Percentiles rank a stretch among this genome's conserved stretches.
These are phyloP conservation scores for Fremontodendron californicum DNA, from an alignment of 345 rosid species.

Conservation along the genomic window DNA sequence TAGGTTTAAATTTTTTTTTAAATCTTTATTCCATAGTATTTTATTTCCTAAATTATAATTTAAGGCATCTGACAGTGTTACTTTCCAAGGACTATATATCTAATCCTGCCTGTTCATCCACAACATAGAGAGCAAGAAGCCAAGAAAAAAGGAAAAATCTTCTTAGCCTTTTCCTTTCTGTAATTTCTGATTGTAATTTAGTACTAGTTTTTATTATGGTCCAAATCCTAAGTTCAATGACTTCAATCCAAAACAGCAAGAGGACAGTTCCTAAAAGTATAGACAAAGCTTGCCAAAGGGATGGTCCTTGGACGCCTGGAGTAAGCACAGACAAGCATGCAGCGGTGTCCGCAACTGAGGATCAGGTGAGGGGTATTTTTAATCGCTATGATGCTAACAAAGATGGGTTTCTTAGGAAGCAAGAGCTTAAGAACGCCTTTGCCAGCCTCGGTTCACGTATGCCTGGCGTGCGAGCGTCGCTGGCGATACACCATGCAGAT, in stretches of 20 bases:
- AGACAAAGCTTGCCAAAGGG: background rate
- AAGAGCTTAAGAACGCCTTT: constrained; percentile 25
- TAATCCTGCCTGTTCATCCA: background rate
- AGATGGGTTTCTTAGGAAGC: constrained; percentile 21
- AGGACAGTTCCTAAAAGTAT: background rate
- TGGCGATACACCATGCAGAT: constrained; percentile 14
- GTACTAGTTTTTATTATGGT: background rate
- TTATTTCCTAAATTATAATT: background rate
- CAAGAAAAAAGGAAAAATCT: background rate
- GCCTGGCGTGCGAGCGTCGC: constrained; percentile 8
- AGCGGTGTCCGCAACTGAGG: background rate
- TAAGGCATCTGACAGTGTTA: background rate
- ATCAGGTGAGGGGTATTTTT: constrained; percentile 10
- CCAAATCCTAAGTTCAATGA: background rate
- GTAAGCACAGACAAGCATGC: background rate
- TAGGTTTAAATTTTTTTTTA: too few species aligned
- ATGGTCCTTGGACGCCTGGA: background rate
- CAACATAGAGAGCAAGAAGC: background rate
- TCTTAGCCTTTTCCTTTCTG: background rate
- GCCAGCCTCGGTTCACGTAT: constrained; percentile 10
- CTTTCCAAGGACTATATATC: background rate
- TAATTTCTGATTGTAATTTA: background rate
- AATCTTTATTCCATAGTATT: background rate
- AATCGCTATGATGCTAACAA: constrained; percentile 9
- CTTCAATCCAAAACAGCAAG: background rate